Conservation (phyloP, 2,329 filamentous ascomycete species). For the Penicillium palitans region DNA sequence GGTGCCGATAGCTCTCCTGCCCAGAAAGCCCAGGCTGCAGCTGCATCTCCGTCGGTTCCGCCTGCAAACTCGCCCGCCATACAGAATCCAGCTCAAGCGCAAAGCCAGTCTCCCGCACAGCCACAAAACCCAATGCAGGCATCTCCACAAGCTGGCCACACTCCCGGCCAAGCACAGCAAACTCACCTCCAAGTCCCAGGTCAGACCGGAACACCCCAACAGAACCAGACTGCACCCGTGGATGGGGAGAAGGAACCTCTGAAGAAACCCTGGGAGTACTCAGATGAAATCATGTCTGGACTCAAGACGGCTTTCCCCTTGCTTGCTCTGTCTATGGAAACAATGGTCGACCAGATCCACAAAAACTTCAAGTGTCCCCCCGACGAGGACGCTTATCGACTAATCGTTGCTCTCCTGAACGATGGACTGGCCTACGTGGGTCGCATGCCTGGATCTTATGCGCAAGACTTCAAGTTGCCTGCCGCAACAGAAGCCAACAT, state of each 20-base stretch:
- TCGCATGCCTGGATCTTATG: constrained; percentile 81
- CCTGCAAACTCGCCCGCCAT: constrained; percentile 27
- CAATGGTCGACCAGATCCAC: constrained; percentile 98
- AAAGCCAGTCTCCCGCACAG: constrained; percentile 27
- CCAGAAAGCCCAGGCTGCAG: constrained; percentile 51
- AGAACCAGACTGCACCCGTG: constrained; percentile 18
- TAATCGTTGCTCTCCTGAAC: constrained; percentile 96
- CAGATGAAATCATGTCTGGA: constrained; percentile 91
- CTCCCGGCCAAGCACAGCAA: constrained; percentile 25
- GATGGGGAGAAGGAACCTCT: constrained; percentile 47
- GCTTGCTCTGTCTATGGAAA: constrained; percentile 96
- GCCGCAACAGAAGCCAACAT: constrained; percentile 93
- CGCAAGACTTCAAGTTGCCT: constrained; percentile 87
- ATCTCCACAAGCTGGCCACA: constrained; percentile 23
- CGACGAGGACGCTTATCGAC: constrained; percentile 93
- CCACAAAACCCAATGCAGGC: constrained; percentile 21
- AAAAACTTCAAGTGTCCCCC: constrained; percentile 99
- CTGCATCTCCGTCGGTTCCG: constrained; percentile 29
- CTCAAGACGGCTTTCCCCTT: constrained; percentile 97
- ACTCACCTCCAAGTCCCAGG: constrained; percentile 31
- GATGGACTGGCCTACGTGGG: constrained; percentile 92
- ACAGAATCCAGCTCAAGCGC: constrained; percentile 26
- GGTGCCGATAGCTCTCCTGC: constrained; percentile 46
- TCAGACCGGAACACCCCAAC: constrained; percentile 26
- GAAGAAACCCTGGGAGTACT: constrained; percentile 92